Conservation (phyloP, 2,329 filamentous ascomycete genomes). For the Trematosphaeria pertusa region DNA sequence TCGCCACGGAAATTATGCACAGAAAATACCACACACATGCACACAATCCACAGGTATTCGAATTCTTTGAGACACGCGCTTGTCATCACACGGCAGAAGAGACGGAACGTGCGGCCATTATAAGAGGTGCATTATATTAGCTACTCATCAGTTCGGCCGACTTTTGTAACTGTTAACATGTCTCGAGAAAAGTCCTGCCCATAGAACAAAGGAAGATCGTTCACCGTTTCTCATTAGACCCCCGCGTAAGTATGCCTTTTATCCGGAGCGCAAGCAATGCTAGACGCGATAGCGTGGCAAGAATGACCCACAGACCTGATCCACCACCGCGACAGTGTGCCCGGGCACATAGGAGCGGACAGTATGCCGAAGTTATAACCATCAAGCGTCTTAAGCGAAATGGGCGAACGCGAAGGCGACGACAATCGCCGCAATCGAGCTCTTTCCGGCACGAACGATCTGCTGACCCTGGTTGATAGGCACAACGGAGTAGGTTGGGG, state of each 20-base stretch:
- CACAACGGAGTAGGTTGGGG: constrained; percentile 30
- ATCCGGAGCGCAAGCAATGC: constrained; percentile 21
- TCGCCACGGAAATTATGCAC: too few species aligned
- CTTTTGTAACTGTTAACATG: constrained; percentile 37
- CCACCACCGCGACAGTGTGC: constrained; percentile 21
- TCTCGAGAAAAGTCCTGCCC: constrained; percentile 34
- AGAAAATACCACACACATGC: too few species aligned
- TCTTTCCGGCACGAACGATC: constrained; percentile 27
- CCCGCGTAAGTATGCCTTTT: constrained; percentile 27
- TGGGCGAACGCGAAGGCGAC: constrained; percentile 35
- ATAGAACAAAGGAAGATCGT: constrained; percentile 33
- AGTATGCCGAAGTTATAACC: constrained; percentile 8
- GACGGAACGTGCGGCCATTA: constrained; percentile 17
- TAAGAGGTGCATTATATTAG: constrained; percentile 32
- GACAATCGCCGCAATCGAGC: constrained; percentile 34
- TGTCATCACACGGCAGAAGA: too few species aligned
- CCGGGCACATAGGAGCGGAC: constrained; percentile 8
- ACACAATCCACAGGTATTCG: too few species aligned
- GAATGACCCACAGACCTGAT: constrained; percentile 20
- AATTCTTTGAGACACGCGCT: too few species aligned
- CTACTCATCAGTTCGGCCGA: constrained; percentile 31
- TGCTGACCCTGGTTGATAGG: constrained; percentile 32
- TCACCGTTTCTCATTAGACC: constrained; percentile 19
- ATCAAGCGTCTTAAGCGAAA: constrained; percentile 25
- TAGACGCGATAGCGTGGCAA: constrained; percentile 27